phyloP scores from a whole-genome alignment of 83 land plant genomes.

The Thuja plicata region DNA sequence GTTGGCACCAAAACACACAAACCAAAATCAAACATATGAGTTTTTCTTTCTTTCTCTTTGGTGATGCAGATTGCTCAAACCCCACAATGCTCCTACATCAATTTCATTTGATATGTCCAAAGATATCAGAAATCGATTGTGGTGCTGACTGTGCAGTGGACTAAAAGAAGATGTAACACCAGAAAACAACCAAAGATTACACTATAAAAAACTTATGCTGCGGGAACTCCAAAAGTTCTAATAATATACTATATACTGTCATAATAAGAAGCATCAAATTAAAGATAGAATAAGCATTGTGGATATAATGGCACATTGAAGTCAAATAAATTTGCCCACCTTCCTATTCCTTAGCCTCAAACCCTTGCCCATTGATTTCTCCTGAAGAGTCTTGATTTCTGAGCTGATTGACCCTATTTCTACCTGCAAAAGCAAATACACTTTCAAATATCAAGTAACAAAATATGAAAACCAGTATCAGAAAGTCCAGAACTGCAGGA shows the following conservation, averaged over 20 bases:
- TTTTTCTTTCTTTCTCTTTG: no score
- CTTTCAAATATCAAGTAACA: background rate
- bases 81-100: no score
- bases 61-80: no score
- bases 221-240: background rate
- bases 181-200: background rate
- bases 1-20: no score
- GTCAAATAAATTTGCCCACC: conserved; percentile 42
- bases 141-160: background rate
- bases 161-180: background rate
- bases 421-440: conserved; percentile 45
- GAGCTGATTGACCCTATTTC: conserved; percentile 99
- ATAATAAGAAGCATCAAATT: background rate
- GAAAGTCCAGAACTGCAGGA: background rate
- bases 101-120: background rate
- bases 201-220: background rate
- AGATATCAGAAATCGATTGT: background rate
- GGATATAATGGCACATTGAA: background rate
- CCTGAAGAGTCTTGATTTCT: conserved; percentile 93
- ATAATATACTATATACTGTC: background rate
- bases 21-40: no score
- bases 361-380: conserved; percentile 99
- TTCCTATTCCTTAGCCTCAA: conserved; percentile 92
- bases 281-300: background rate
- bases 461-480: background rate